A percentile compares a stretch with the other conserved stretches of the same genome.
phyloP scores from a whole-genome alignment of 306 rosid species.

The Pyrus bretschneideri region DNA sequence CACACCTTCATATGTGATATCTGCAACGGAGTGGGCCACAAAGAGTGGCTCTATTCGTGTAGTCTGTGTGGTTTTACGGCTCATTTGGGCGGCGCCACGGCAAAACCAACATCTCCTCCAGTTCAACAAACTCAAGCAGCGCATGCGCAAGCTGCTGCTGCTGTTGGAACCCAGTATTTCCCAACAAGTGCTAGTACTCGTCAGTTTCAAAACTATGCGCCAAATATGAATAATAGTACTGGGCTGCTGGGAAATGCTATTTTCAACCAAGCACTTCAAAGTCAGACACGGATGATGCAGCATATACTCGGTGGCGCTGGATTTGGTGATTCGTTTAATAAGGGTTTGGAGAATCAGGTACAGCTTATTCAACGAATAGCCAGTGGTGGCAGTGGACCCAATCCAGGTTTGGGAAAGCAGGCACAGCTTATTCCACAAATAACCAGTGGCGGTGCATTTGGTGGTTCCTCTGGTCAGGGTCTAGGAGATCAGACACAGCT shows the following conservation, averaged over 20 bases:
- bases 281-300: no score
- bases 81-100: background rate
- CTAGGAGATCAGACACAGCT: background rate
- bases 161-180: background rate
- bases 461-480: background rate
- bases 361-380: background rate
- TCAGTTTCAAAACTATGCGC: background rate
- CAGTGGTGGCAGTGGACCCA: background rate
- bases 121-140: background rate
- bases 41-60: conserved; percentile 8
- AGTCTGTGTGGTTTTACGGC: background rate
- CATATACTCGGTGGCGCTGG: no score
- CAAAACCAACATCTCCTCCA: background rate
- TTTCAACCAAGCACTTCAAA: background rate
- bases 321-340: background rate
- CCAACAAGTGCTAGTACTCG: background rate
- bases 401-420: no score
- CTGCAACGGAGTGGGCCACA: background rate
- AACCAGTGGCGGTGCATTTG: background rate
- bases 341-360: background rate
- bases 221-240: background rate
- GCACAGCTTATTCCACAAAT: no score
- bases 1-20: background rate
- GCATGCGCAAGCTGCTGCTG: no score
- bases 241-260: background rate